A percentile compares a stretch with the other conserved stretches of the same genome.
Evolutionary conservation across 192 early-diverging fungal species (phyloP).

Genomic region (Diversispora eburnea): DNA sequence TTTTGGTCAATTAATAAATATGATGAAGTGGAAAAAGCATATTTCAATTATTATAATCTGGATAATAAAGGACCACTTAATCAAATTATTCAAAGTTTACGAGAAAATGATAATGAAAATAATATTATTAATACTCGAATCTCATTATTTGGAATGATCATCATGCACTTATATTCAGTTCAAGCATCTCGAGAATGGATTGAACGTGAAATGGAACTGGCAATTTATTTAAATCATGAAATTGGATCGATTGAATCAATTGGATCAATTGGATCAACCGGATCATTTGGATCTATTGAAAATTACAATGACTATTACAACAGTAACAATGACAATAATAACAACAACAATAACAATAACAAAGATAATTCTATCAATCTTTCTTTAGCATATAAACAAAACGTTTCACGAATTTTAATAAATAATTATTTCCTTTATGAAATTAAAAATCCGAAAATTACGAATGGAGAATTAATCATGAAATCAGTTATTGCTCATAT

Average conservation of each 20-base stretch:
- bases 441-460: not conserved
- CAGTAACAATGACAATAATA: too few relatives aligned
- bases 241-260: not conserved
- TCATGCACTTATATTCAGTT: too few relatives aligned
- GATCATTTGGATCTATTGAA: too few relatives aligned
- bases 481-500: constrained; percentile 26
- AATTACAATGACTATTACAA: too few relatives aligned
- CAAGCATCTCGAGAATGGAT: too few relatives aligned
- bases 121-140: not conserved
- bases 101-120: not conserved
- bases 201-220: too few relatives aligned
- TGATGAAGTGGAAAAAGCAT: constrained; percentile 7
- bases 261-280: too few relatives aligned
- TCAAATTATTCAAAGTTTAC: not conserved
- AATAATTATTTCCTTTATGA: not conserved
- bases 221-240: not conserved
- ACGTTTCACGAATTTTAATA: not conserved
- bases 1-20: constrained; percentile 4
- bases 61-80: constrained; percentile 1
- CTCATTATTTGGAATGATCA: too few relatives aligned
- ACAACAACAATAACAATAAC: not conserved
- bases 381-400: not conserved
- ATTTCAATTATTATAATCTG: not conserved
- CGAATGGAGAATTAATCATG: constrained; percentile 12
- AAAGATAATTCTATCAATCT: not conserved